These are phyloP conservation scores for Fomes fomentarius DNA, from an alignment of 1,284 basidiomycete genomes.

Conservation along the genomic window DNA sequence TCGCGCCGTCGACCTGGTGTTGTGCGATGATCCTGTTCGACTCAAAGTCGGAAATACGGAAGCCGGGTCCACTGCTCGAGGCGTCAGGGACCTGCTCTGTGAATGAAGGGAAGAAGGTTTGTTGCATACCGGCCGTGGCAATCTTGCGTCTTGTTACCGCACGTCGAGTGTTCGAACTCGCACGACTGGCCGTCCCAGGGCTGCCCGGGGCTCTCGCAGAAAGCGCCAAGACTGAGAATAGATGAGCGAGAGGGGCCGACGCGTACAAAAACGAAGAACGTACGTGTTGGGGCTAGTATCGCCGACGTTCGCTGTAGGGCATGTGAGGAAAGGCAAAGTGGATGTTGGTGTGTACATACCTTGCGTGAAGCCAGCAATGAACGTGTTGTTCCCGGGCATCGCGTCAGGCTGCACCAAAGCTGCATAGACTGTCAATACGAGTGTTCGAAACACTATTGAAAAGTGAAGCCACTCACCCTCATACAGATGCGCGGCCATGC, in stretches of 20 bases:
- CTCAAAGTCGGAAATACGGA: conserved; percentile 71
- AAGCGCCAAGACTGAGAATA: conserved; percentile 50
- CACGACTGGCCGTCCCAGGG: conserved; percentile 67
- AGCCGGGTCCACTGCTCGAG: conserved; percentile 64
- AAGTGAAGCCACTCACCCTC: conserved; percentile 49
- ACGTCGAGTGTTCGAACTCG: conserved; percentile 71
- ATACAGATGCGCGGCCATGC: conserved; percentile 80
- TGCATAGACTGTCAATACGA: conserved; percentile 28
- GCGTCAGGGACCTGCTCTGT: background rate
- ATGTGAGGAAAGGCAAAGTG: background rate
- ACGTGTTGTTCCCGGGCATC: conserved; percentile 70
- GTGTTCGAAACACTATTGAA: background rate
- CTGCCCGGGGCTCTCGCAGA: conserved; percentile 76
- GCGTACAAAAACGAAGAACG: no score
- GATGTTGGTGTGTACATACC: conserved; percentile 41
- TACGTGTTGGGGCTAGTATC: conserved; percentile 80
- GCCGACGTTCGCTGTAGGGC: conserved; percentile 66
- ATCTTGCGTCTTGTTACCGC: conserved; percentile 66
- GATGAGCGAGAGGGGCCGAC: background rate
- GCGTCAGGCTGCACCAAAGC: conserved; percentile 63
- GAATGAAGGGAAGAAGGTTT: background rate
- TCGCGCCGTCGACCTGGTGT: conserved; percentile 67
- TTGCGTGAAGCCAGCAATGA: conserved; percentile 79
- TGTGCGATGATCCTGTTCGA: conserved; percentile 73
- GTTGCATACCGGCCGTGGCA: conserved; percentile 68